Conservation (phyloP, 306 rosid species). For the Vigna radiata region DNA sequence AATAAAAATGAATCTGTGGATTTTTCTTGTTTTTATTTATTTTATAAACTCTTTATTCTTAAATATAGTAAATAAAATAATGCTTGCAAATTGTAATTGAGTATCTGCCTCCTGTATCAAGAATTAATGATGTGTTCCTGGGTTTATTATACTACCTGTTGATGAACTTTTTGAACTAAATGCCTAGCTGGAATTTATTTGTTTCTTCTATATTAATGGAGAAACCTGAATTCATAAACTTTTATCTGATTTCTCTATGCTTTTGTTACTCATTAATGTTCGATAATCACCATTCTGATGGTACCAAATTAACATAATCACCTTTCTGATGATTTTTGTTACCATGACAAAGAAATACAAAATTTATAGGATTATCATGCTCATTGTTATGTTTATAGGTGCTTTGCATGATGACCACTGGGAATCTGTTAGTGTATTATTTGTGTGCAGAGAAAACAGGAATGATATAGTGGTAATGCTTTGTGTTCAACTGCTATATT, state of each 20-base stretch:
- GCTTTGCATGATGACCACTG: conserved; percentile 11
- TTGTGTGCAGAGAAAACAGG: conserved; percentile 7
- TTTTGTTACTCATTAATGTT: not conserved
- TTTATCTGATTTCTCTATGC: conserved; percentile 34
- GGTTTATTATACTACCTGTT: not conserved
- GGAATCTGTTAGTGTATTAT: not conserved
- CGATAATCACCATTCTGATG: conserved; percentile 3
- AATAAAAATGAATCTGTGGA: not conserved
- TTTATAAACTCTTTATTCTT: not conserved
- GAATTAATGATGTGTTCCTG: conserved; percentile 16
- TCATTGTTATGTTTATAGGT: not conserved
- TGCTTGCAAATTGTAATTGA: conserved; percentile 5
- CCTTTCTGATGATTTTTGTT: conserved; percentile 5
- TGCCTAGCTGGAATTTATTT: conserved; percentile 25
- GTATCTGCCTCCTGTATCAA: conserved; percentile 12
- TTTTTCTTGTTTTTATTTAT: conserved; percentile 2
- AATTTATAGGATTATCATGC: conserved; percentile 7
- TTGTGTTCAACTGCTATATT: conserved; percentile 18
- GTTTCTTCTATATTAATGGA: conserved; percentile 17
- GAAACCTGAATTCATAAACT: not conserved
- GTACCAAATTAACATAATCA: conserved; percentile 12
- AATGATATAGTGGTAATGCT: conserved; percentile 19
- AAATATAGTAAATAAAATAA: not conserved
- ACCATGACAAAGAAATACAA: not conserved
- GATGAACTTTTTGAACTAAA: conserved; percentile 4